Conservation (phyloP, 225 moss, liverwort and hornwort species). For the Ulota crispa region DNA sequence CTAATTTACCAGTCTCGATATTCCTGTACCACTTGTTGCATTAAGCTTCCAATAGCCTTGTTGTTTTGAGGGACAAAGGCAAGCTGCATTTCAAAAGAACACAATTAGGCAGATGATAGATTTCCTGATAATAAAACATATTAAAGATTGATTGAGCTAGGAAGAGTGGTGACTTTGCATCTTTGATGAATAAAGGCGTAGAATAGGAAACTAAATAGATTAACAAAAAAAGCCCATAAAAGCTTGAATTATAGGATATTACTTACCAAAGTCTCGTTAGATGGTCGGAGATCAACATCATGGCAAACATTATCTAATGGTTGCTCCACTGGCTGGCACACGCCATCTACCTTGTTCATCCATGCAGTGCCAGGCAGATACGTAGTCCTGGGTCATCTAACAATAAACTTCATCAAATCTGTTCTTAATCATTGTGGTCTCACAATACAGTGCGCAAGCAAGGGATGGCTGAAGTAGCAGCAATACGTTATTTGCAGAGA, state of each 20-base stretch:
- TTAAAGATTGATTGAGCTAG: background rate
- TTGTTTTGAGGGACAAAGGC: conserved; percentile 73
- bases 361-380: conserved; percentile 61
- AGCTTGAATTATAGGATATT: background rate
- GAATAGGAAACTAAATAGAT: background rate
- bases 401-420: conserved; percentile 14
- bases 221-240: background rate
- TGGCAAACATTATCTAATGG: conserved; percentile 54
- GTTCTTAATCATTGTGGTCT: background rate
- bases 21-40: conserved; percentile 66
- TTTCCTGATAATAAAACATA: conserved; percentile 5
- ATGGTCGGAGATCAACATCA: conserved; percentile 43
- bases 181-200: background rate
- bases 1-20: conserved; percentile 61
- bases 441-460: background rate
- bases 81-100: conserved; percentile 55
- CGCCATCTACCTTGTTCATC: conserved; percentile 64
- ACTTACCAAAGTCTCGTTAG: conserved; percentile 74
- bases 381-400: conserved; percentile 43
- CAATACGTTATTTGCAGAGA: background rate
- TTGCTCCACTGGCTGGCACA: conserved; percentile 61
- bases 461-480: background rate
- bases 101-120: conserved; percentile 19
- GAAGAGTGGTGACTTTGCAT: background rate
- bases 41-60: conserved; percentile 54